These are phyloP conservation scores for Fusarium decemcellulare DNA, from an alignment of 2,329 filamentous ascomycete genomes.

Conservation along the genomic window DNA sequence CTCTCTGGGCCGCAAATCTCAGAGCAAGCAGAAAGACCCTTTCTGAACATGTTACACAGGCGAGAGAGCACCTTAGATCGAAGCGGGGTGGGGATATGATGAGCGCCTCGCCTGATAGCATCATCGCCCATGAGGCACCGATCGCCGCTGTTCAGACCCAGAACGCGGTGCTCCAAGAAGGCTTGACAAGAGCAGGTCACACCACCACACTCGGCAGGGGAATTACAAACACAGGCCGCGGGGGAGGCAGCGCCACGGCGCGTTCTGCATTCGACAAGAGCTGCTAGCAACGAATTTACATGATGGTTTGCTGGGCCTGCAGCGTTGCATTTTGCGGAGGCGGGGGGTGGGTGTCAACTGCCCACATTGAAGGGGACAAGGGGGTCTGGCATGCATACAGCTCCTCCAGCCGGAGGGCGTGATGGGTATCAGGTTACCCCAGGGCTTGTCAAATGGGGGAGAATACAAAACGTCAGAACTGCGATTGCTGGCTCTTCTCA, in stretches of 20 bases:
- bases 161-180: slow-evolving; percentile 21
- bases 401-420: neutral
- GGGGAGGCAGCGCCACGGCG: slow-evolving; percentile 29
- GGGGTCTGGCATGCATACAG: neutral
- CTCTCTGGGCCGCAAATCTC: neutral
- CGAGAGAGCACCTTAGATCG: neutral
- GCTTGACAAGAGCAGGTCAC: slow-evolving; percentile 34
- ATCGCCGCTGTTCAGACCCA: slow-evolving; percentile 18
- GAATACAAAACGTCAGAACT: slow-evolving; percentile 25
- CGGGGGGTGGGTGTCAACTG: slow-evolving; percentile 9
- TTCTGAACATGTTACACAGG: neutral
- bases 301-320: slow-evolving; percentile 12
- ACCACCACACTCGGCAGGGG: slow-evolving; percentile 42
- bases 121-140: slow-evolving; percentile 31
- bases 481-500: slow-evolving; percentile 19
- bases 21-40: neutral
- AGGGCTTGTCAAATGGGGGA: neutral
- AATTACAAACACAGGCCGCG: slow-evolving; percentile 31
- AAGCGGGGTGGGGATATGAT: slow-evolving; percentile 8
- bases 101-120: slow-evolving; percentile 25
- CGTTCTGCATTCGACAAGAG: slow-evolving; percentile 19
- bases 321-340: slow-evolving; percentile 28
- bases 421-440: neutral
- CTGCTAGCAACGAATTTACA: slow-evolving; percentile 13
- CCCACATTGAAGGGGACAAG: neutral